These are phyloP conservation scores for Akanthomyces muscarius DNA, from an alignment of 2,329 filamentous ascomycete species.

Conservation along the genomic window DNA sequence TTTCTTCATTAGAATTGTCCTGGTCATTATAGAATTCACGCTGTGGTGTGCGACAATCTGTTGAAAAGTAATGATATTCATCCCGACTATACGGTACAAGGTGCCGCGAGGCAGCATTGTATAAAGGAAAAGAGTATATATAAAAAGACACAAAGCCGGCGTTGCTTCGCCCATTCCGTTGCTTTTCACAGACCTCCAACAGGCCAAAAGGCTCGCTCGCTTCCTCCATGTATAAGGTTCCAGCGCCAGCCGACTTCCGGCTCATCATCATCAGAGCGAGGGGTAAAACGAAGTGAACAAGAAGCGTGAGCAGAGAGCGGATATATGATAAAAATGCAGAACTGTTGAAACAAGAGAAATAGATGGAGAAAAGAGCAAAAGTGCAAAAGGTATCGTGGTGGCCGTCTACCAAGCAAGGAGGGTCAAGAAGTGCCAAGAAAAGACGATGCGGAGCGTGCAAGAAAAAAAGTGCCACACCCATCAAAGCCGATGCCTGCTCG, in stretches of 20 bases:
- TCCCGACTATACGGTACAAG: conserved; percentile 27
- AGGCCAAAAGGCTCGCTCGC: background rate
- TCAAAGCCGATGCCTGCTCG: background rate
- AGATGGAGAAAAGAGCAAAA: background rate
- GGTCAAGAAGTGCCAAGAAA: background rate
- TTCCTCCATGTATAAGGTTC: background rate
- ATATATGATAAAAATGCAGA: background rate
- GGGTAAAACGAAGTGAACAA: background rate
- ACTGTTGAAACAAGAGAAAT: conserved; percentile 18
- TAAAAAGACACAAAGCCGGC: conserved; percentile 11
- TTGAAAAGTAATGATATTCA: background rate
- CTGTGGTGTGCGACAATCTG: too few species aligned
- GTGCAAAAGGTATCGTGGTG: conserved; percentile 11
- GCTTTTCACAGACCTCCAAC: background rate
- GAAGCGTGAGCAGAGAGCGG: background rate
- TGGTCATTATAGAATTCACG: too few species aligned
- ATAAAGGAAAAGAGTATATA: conserved; percentile 22
- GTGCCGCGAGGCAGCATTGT: conserved; percentile 48
- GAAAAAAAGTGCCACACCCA: background rate
- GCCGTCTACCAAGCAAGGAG: conserved; percentile 4
- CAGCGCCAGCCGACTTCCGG: background rate
- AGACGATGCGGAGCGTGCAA: background rate
- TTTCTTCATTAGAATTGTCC: too few species aligned
- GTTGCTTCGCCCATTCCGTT: background rate
- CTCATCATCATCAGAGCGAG: background rate